Evolutionary conservation across 805 yeast genomes (phyloP).

Genomic region (Starmerella floris): DNA sequence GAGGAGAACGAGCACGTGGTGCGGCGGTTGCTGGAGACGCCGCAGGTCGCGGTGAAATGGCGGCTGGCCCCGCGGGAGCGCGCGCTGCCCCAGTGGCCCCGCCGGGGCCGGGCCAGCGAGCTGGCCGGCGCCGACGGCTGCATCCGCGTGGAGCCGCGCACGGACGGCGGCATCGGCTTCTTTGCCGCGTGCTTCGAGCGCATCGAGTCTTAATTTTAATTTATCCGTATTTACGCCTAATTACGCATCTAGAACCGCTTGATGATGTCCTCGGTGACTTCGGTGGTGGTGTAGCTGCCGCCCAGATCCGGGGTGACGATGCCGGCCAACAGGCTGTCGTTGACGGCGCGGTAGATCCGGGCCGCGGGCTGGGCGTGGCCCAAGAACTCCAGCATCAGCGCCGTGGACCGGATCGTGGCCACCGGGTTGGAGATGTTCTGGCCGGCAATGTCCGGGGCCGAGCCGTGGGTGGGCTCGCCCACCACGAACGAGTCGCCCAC

Average conservation of each 20-base stretch:
- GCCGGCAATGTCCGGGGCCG: conserved; percentile 98
- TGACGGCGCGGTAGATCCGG: conserved; percentile 84
- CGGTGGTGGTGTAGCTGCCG: conserved; percentile 73
- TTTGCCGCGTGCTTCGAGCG: conserved; percentile 87
- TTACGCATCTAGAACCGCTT: conserved; percentile 28
- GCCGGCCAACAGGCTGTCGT: conserved; percentile 76
- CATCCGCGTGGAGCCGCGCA: conserved; percentile 69
- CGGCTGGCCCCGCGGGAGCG: conserved; percentile 40
- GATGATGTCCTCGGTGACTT: conserved; percentile 75
- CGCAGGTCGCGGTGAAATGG: conserved; percentile 56
- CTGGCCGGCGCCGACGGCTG: conserved; percentile 54
- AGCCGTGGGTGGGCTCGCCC: conserved; percentile 99
- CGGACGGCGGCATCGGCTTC: conserved; percentile 97
- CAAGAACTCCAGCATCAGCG: conserved; percentile 92
- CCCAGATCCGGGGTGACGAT: conserved; percentile 88
- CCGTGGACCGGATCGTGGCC: conserved; percentile 96
- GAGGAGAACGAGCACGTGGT: conserved; percentile 93
- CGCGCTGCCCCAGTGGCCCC: conserved; percentile 75
- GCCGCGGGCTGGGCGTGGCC: conserved; percentile 85
- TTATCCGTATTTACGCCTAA: neutral
- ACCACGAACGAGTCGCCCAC: conserved; percentile 93
- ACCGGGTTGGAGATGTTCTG: conserved; percentile 80
- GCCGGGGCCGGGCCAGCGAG: conserved; percentile 68
- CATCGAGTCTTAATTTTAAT: neutral
- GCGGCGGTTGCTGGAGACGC: conserved; percentile 55